Evolutionary conservation across 2,329 filamentous ascomycete genomes (phyloP).

Genomic region (Ceratocystis variospora): DNA sequence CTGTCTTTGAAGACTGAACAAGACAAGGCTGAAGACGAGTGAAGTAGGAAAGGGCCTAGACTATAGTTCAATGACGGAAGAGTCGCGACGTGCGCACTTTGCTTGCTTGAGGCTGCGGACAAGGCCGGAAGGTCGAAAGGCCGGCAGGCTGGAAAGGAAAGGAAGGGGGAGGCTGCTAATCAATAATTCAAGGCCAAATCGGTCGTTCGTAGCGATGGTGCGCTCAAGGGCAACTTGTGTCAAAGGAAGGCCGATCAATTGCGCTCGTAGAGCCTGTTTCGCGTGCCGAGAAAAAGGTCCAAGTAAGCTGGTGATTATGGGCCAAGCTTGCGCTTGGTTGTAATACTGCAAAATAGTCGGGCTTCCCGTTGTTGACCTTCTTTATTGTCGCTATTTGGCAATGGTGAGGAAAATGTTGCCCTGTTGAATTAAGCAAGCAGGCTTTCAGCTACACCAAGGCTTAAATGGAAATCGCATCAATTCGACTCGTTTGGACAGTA

Average conservation of each 20-base stretch:
- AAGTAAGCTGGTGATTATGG: not conserved
- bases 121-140: too few species aligned
- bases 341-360: not conserved
- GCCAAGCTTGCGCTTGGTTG: not conserved
- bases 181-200: not conserved
- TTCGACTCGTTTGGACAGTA: too few species aligned
- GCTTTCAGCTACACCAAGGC: not conserved
- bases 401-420: not conserved
- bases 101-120: not conserved
- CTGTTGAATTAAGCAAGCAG: not conserved
- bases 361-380: not conserved
- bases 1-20: not conserved
- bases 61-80: not conserved
- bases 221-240: not conserved
- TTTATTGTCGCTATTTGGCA: not conserved
- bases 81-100: not conserved
- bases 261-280: not conserved
- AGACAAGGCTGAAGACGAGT: constrained; percentile 3
- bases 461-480: too few species aligned
- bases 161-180: not conserved
- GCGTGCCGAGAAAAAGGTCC: not conserved
- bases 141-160: too few species aligned
- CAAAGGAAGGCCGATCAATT: not conserved
- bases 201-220: not conserved
- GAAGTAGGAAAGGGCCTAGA: not conserved